phyloP scores from a whole-genome alignment of 768 basidiomycete genomes.

The Cystofilobasidium capitatum region DNA sequence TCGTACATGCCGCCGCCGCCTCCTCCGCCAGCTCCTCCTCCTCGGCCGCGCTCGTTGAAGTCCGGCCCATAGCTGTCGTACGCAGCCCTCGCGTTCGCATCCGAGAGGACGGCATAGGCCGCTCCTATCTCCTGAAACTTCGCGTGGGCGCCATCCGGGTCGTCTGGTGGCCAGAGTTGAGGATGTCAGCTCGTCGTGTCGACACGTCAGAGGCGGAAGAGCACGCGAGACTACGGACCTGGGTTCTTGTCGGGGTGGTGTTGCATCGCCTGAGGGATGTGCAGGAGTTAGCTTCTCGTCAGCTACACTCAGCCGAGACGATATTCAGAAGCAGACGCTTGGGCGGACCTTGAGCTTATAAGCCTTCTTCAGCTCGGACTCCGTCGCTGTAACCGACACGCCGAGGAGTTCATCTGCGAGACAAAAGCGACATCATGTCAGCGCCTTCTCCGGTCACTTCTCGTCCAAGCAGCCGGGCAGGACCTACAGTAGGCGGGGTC shows the following conservation, averaged over 20 bases:
- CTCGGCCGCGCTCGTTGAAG: conserved; percentile 45
- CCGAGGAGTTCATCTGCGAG: conserved; percentile 68
- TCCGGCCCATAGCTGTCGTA: conserved; percentile 68
- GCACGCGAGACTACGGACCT: neutral
- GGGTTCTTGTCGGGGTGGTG: conserved; percentile 35
- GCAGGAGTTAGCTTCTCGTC: neutral
- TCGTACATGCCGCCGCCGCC: conserved; percentile 4
- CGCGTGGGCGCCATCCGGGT: conserved; percentile 24
- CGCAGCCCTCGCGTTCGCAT: conserved; percentile 54
- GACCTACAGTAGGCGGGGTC: conserved; percentile 25
- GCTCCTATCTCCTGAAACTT: conserved; percentile 31
- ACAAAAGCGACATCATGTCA: neutral
- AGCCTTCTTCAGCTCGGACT: conserved; percentile 83
- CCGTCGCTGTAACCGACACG: conserved; percentile 64
- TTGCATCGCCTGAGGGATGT: conserved; percentile 29
- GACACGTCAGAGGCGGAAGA: too few species aligned
- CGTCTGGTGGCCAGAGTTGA: neutral
- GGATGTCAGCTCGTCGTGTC: neutral
- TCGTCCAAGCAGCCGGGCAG: too few species aligned
- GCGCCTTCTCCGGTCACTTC: too few species aligned
- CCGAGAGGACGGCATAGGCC: conserved; percentile 66
- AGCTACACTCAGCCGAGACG: neutral
- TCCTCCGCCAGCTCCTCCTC: conserved; percentile 32
- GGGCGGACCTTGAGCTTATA: conserved; percentile 74
- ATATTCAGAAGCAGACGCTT: too few species aligned